Conservation (phyloP, 495 filamentous ascomycete species). For the Aspergillus nidulans region DNA sequence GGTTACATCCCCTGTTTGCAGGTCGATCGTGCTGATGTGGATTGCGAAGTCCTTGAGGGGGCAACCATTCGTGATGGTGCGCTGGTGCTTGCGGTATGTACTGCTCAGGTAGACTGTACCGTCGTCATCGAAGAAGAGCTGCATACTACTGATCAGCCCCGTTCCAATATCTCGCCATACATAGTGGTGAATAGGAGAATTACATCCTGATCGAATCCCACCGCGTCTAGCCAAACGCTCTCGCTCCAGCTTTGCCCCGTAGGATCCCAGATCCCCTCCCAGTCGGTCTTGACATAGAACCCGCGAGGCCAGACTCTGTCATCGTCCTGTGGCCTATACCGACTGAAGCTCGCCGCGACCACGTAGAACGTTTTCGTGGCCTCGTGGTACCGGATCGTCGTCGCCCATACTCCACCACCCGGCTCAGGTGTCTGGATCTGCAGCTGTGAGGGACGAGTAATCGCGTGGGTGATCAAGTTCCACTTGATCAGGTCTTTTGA, state of each 20-base stretch:
- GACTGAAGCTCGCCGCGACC: conserved; percentile 36
- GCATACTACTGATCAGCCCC: not conserved
- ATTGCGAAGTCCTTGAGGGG: conserved; percentile 38
- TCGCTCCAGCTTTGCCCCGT: conserved; percentile 44
- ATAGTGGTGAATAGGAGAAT: too few relatives aligned
- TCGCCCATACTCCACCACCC: conserved; percentile 44
- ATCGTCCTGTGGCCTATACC: conserved; percentile 40
- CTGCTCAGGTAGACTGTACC: conserved; percentile 36
- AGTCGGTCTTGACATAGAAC: conserved; percentile 41
- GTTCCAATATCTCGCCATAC: too few relatives aligned
- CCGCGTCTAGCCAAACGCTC: conserved; percentile 45
- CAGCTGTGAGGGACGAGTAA: conserved; percentile 54
- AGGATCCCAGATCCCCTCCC: not conserved
- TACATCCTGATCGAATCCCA: conserved; percentile 46
- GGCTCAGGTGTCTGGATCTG: conserved; percentile 56
- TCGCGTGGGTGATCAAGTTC: conserved; percentile 45
- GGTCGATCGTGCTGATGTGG: conserved; percentile 35
- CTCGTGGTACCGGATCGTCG: conserved; percentile 37
- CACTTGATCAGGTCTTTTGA: conserved; percentile 1
- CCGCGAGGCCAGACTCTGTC: conserved; percentile 43
- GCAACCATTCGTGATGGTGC: conserved; percentile 10
- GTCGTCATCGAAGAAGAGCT: conserved; percentile 43
- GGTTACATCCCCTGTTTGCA: conserved; percentile 31
- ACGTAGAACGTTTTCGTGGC: conserved; percentile 32
- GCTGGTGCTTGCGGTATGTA: conserved; percentile 30